phyloP scores from a whole-genome alignment of 1,139 yeast genomes.

The Eremothecium coryli region DNA sequence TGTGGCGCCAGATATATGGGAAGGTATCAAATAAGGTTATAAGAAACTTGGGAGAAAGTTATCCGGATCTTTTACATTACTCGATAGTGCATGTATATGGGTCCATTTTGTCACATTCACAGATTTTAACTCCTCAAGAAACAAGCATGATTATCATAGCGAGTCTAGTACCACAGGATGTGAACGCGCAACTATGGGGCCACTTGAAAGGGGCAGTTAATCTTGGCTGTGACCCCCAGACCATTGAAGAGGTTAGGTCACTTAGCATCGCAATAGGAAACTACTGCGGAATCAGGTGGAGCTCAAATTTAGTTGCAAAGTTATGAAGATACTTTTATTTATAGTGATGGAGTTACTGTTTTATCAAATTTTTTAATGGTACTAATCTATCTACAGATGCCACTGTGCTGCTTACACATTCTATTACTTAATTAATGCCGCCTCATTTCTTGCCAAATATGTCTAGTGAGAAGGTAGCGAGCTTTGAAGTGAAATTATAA shows the following conservation, averaged over 20 bases:
- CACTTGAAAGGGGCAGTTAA: slow-evolving; percentile 80
- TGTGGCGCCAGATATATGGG: slow-evolving; percentile 69
- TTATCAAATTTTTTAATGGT: neutral
- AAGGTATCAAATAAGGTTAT: slow-evolving; percentile 62
- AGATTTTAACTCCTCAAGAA: slow-evolving; percentile 54
- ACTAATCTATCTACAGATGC: slow-evolving; percentile 4
- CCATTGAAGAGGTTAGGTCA: slow-evolving; percentile 49
- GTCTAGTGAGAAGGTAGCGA: slow-evolving; percentile 18
- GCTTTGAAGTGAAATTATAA: slow-evolving; percentile 3
- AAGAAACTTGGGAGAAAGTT: slow-evolving; percentile 60
- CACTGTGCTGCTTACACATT: too few relatives aligned
- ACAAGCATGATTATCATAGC: slow-evolving; percentile 74
- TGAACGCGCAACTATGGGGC: slow-evolving; percentile 88
- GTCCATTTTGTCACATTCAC: slow-evolving; percentile 62
- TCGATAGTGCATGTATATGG: slow-evolving; percentile 69
- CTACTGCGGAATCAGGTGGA: slow-evolving; percentile 72
- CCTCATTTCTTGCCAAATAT: slow-evolving; percentile 16
- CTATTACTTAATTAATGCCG: too few relatives aligned
- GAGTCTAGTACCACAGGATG: slow-evolving; percentile 83
- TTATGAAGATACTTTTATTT: too few relatives aligned
- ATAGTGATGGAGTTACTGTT: too few relatives aligned
- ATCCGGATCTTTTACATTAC: slow-evolving; percentile 76
- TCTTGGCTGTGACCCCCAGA: slow-evolving; percentile 62
- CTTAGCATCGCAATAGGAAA: slow-evolving; percentile 58
- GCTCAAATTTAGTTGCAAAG: slow-evolving; percentile 28